Evolutionary conservation across 2,329 filamentous ascomycete species (phyloP).

Genomic region (Aplosporella prunicola): DNA sequence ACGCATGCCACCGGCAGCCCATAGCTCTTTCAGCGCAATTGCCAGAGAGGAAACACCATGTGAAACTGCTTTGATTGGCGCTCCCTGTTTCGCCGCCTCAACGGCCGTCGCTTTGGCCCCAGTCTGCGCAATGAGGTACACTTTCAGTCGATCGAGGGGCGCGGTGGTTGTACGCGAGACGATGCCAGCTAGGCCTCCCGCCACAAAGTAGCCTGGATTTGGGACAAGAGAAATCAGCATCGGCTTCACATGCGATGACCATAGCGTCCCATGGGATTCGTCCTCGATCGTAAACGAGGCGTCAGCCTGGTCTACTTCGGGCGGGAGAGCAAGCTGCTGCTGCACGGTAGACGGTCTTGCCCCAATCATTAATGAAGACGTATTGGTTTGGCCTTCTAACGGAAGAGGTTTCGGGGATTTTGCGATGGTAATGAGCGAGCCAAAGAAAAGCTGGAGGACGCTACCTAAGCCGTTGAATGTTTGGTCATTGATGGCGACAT

Average conservation of each 20-base stretch:
- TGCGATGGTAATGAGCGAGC: constrained; percentile 62
- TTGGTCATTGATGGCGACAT: constrained; percentile 85
- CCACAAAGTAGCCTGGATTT: constrained; percentile 94
- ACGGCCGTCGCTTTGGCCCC: constrained; percentile 50
- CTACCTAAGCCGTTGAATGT: constrained; percentile 91
- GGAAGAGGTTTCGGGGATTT: constrained; percentile 31
- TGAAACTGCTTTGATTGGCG: constrained; percentile 53
- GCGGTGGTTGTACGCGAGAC: constrained; percentile 92
- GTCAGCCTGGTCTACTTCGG: constrained; percentile 17
- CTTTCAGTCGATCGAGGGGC: constrained; percentile 91
- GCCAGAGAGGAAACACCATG: constrained; percentile 60
- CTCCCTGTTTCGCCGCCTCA: constrained; percentile 60
- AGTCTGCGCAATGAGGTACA: constrained; percentile 92
- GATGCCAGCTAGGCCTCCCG: constrained; percentile 87
- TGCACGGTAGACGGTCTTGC: constrained; percentile 21
- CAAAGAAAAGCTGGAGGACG: constrained; percentile 65
- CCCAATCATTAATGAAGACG: constrained; percentile 16
- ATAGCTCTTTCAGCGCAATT: constrained; percentile 67
- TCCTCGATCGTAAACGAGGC: constrained; percentile 14
- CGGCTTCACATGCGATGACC: constrained; percentile 27
- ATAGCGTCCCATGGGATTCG: constrained; percentile 13
- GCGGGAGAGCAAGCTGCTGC: constrained; percentile 19
- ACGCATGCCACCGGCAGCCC: constrained; percentile 73
- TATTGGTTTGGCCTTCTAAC: constrained; percentile 5
- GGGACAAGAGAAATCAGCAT: constrained; percentile 55